Evolutionary conservation across 2,329 filamentous ascomycete genomes (phyloP).

Genomic region (Bimuria novae-zelandiae): DNA sequence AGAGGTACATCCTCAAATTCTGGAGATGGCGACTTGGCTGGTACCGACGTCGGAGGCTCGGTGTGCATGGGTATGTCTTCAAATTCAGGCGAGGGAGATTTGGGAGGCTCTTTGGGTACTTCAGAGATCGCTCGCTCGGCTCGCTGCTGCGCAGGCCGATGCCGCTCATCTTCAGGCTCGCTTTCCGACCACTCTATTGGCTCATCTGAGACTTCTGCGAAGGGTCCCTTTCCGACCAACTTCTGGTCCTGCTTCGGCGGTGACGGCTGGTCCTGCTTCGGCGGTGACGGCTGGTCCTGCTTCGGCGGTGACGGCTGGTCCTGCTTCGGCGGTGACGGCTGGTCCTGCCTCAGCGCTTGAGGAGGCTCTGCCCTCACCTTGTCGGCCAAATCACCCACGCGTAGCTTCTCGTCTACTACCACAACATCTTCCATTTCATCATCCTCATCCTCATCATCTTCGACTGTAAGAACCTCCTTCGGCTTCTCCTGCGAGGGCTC

Average conservation of each 20-base stretch:
- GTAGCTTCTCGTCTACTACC: conserved; percentile 34
- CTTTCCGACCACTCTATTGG: conserved; percentile 60
- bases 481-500: conserved; percentile 50
- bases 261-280: conserved; percentile 21
- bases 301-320: conserved; percentile 19
- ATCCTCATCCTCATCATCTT: conserved; percentile 62
- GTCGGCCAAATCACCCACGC: conserved; percentile 53
- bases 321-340: conserved; percentile 26
- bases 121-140: conserved; percentile 12
- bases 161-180: conserved; percentile 44
- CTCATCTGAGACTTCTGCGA: conserved; percentile 42
- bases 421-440: conserved; percentile 40
- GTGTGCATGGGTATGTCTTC: conserved; percentile 52
- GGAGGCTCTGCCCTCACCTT: conserved; percentile 50
- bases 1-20: conserved; percentile 55
- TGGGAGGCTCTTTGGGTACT: conserved; percentile 36
- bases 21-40: conserved; percentile 49
- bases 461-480: conserved; percentile 64
- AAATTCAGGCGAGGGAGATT: conserved; percentile 56
- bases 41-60: conserved; percentile 12
- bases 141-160: conserved; percentile 3
- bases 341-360: conserved; percentile 24
- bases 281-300: no score
- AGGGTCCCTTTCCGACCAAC: conserved; percentile 23
- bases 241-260: conserved; percentile 27